These are phyloP conservation scores for Aspergillus sp. DNA, from an alignment of 2,329 filamentous ascomycete genomes.

Conservation along the genomic window DNA sequence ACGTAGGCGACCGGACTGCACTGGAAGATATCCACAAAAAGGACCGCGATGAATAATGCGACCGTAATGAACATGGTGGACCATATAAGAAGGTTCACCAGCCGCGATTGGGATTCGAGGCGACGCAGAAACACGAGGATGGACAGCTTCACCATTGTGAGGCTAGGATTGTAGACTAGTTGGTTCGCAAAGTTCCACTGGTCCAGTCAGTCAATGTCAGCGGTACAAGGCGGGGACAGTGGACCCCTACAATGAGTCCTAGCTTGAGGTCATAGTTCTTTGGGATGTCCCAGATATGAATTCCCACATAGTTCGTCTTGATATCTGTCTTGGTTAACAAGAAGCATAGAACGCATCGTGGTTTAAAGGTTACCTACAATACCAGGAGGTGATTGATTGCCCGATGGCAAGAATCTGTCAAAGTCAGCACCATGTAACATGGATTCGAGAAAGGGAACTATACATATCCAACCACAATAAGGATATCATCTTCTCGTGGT, in stretches of 20 bases:
- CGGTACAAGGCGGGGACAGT: neutral
- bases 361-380: slow-evolving; percentile 20
- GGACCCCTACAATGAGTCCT: slow-evolving; percentile 19
- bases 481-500: slow-evolving; percentile 22
- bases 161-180: slow-evolving; percentile 32
- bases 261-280: slow-evolving; percentile 15
- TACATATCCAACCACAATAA: slow-evolving; percentile 29
- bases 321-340: slow-evolving; percentile 19
- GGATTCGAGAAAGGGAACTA: neutral
- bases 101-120: slow-evolving; percentile 27
- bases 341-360: no score
- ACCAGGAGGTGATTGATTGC: slow-evolving; percentile 28
- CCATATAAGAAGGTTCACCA: slow-evolving; percentile 26
- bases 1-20: slow-evolving; percentile 29
- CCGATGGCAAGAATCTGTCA: slow-evolving; percentile 22
- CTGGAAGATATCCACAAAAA: slow-evolving; percentile 35
- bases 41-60: slow-evolving; percentile 24
- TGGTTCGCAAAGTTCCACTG: slow-evolving; percentile 31
- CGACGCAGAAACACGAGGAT: slow-evolving; percentile 34
- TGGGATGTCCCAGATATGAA: slow-evolving; percentile 27
- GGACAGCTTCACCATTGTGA: slow-evolving; percentile 33
- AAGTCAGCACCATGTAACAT: neutral
- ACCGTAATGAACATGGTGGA: slow-evolving; percentile 21
- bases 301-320: slow-evolving; percentile 29
- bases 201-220: neutral